Base-by-base conservation (phyloP, 768 basidiomycete species). In the Tulasnella sp. region DNA sequence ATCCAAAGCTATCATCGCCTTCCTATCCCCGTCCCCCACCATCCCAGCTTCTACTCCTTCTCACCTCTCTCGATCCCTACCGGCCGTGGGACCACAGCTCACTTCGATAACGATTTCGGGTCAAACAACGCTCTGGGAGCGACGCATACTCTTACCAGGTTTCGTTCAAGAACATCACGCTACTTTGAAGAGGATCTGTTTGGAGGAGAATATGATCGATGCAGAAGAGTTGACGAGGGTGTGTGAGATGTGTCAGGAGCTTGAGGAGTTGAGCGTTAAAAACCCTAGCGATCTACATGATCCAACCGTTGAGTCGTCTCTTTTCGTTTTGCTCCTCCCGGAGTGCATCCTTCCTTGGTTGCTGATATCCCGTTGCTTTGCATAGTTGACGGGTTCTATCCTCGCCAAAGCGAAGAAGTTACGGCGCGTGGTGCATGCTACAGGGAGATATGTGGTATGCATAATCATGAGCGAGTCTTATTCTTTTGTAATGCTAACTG, bases 191-290 rank as follows among this genome's bases (percentile, higher is more conserved):
- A 59, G 48, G 56, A 48, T 59, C n/a, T 49, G 56, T 32, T 42
- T 59, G 56, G 56, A 49, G 23, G 56, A 59, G 49, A 59, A 59
- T 30, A 59, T 59, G 56, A 59, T 59, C 27, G 49, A 51, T 51
- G 4, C 48, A 17, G 45, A 49, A n/a, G 56, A 59, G 47, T 27
- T 59, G 45, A 51, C 27, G 13, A 24, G 23, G 17, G 56, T 59
- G 27, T 59, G 56, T 26, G 56, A 49, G 19, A 59, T 48, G 32
- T 59, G 56, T 50, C 56, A 59, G 21, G 45, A 59, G 49, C 34
- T 59, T n/a, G 56, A 59, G 30, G 56, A 59, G 42, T 47, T 59
- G 13, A 34, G 49, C 30, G 56, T 59, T 30, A 51, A 49, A 45
- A 59, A 59, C 32, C 58, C 58, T 50, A 49, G 45, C 23, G 58